These are phyloP conservation scores for Euphorbia peplus DNA, from an alignment of 345 rosid species.

Conservation along the genomic window DNA sequence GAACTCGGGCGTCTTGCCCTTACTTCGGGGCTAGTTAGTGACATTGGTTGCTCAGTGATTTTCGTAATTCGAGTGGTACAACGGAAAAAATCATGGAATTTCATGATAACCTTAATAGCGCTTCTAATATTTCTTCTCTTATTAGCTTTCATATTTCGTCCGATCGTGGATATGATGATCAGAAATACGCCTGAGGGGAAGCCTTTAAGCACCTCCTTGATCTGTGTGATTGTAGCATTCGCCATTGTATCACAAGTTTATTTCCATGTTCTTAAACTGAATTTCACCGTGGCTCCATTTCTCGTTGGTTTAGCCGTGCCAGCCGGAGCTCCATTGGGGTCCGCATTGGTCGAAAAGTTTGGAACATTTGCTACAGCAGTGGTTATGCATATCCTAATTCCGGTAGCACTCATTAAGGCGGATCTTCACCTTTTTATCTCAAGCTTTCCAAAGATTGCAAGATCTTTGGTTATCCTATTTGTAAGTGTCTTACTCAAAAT, in stretches of 20 bases:
- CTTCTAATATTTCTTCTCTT: background rate
- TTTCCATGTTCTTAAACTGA: background rate
- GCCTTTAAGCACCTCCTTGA: constrained; percentile 13
- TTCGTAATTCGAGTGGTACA: background rate
- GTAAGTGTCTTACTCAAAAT: background rate
- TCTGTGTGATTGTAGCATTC: constrained; percentile 18
- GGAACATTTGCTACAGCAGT: background rate
- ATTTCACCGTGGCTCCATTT: background rate
- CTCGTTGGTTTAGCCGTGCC: background rate
- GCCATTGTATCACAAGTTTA: constrained; percentile 10
- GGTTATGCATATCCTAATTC: background rate
- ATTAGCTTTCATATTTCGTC: constrained; percentile 21
- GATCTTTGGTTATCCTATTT: background rate
- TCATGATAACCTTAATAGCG: background rate
- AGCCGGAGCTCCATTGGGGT: constrained; percentile 8
- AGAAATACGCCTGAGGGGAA: constrained; percentile 31
- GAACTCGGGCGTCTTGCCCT: background rate
- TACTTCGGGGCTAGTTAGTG: background rate
- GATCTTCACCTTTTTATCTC: background rate
- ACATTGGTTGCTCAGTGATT: background rate
- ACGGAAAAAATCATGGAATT: background rate
- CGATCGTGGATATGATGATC: constrained; percentile 27
- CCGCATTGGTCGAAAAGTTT: constrained; percentile 4
- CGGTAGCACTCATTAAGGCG: background rate
- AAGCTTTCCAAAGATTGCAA: background rate